Evolutionary conservation across 176 grass and related monocot species (phyloP), one percentile per base, ranked within the genome.

Genomic region (Aegilops umbellulata): DNA sequence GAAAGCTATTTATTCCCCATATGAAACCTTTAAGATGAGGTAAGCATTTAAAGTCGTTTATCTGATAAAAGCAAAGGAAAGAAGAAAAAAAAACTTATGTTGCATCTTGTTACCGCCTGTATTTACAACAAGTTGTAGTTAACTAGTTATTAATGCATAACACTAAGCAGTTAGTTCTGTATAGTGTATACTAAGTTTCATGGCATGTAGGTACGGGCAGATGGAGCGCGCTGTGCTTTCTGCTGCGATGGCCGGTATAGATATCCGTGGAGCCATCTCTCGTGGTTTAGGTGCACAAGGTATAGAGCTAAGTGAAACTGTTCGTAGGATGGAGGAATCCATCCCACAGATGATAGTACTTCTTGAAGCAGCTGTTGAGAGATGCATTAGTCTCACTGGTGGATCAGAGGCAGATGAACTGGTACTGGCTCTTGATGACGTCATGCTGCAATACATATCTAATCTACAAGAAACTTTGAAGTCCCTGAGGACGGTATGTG

Each of bases 271-370:
- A 8, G 97, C 94, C 17, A 83, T 99, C 51, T 73, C 97, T 79
- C 92, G 97, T 83, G 97, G 94, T 70, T 87, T 94, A 24, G 97
- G 94, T 67, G 94, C 94, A 77, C 97, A 99, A 80, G 97, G 97
- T 80, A 99, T 99, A 90, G 97, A 99, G 85, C 85, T 99, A 44
- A 96, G 97, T 77, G 97, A 99, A 94, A 96, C 97, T 74, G 94
- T 99, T 57, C 84, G 94, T 42, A 93, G 97, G 90, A 97, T 99
- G 97, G 94, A 99, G 80, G 97, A 99, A 91, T 97, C 97, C 64
- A 94, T 99, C 75, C 94, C 97, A 16, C 94, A 99, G 85, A 87
- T 96, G 65, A 88, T 97, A 78, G 82, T 97, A 51, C 92, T 94
- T 83, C 90, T 99, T 87, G 97, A 96, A 96, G 92, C 94, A 87